phyloP scores from a whole-genome alignment of 1,284 basidiomycete genomes.

The Phenoliferia sp. region DNA sequence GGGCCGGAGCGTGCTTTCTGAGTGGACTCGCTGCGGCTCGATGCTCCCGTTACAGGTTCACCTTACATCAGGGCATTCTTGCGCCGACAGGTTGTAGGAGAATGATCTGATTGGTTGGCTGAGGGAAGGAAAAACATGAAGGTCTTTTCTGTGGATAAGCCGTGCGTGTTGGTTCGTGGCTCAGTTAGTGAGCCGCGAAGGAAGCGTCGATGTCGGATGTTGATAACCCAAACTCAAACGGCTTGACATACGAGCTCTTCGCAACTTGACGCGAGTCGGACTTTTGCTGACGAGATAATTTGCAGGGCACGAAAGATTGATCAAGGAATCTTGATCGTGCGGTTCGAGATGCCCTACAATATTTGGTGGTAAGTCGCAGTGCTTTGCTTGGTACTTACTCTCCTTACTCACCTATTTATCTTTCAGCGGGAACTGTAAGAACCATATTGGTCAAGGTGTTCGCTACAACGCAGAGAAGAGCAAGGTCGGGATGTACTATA shows the following conservation, averaged over 20 bases:
- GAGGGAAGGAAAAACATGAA: no score
- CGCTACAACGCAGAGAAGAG: constrained; percentile 96
- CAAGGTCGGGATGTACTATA: constrained; percentile 91
- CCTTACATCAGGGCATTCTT: no score
- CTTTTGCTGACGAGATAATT: not conserved
- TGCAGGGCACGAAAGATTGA: constrained; percentile 84
- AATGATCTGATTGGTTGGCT: no score
- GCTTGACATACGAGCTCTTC: no score
- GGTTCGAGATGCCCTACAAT: constrained; percentile 78
- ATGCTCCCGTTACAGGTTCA: not conserved
- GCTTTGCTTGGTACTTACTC: not conserved
- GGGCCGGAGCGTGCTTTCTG: not conserved
- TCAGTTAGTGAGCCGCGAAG: no score
- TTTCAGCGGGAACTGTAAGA: constrained; percentile 77
- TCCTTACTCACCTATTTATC: not conserved
- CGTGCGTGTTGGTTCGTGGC: no score
- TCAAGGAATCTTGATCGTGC: constrained; percentile 86
- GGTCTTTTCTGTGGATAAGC: no score
- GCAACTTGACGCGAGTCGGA: no score
- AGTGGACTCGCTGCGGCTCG: not conserved
- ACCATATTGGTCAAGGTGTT: constrained; percentile 93
- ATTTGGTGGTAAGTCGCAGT: constrained; percentile 75
- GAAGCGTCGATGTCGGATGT: no score
- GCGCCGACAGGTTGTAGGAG: no score
- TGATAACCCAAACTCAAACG: no score